Conservation (phyloP, 495 filamentous ascomycete species). For the Evernia prunastri region DNA sequence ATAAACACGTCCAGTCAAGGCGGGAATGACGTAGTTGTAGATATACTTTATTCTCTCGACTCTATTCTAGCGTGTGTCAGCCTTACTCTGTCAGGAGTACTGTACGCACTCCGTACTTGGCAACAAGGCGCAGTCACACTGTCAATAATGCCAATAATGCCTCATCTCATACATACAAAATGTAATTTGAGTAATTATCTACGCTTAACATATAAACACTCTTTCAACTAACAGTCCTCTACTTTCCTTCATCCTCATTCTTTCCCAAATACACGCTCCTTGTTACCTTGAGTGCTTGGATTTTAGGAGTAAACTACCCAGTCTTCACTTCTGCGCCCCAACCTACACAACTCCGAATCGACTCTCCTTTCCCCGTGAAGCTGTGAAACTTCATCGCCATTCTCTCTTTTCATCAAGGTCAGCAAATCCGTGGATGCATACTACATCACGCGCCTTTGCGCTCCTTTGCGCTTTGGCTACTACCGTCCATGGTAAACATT, state of each 20-base stretch:
- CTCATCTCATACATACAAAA: too few relatives aligned
- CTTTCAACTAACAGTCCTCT: not conserved
- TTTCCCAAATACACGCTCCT: not conserved
- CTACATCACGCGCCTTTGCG: not conserved
- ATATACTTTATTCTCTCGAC: too few relatives aligned
- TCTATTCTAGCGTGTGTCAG: too few relatives aligned
- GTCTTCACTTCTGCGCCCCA: not conserved
- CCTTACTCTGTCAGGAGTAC: too few relatives aligned
- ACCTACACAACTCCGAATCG: not conserved
- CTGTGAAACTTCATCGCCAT: not conserved
- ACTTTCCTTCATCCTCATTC: not conserved
- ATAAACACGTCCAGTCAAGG: not conserved
- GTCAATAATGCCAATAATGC: not conserved
- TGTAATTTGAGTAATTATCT: too few relatives aligned
- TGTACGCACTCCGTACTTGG: too few relatives aligned
- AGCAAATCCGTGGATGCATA: not conserved
- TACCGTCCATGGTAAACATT: conserved; percentile 8
- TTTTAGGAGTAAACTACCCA: too few relatives aligned
- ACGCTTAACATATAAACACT: too few relatives aligned
- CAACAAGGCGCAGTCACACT: not conserved
- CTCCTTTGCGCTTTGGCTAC: conserved; percentile 4
- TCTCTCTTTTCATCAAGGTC: not conserved
- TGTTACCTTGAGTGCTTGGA: too few relatives aligned
- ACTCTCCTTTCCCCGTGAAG: not conserved
- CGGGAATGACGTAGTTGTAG: not conserved